Evolutionary conservation across 2,329 filamentous ascomycete genomes (phyloP), one percentile per base, ranked within the genome.

Genomic region (Dactylellina cionopaga): DNA sequence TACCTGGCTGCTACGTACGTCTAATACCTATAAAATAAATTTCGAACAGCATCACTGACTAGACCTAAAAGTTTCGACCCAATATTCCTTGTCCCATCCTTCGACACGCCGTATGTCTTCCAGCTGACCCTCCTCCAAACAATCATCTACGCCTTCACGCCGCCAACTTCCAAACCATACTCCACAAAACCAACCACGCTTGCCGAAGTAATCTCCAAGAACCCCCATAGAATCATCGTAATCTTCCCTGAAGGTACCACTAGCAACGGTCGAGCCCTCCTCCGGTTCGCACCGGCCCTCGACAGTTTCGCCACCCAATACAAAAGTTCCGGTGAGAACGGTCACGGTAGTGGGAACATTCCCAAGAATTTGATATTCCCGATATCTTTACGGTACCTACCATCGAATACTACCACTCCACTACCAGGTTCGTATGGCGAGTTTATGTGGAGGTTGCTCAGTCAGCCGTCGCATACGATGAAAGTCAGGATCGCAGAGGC

Each of bases 171-270:
- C 76, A 81, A 0, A 83, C 86, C 1, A 81, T 84, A 0, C 78
- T 80, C 1, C 2, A 80, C 83, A 6, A 82, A 81, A 25, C 81
- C 92, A 31, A 86, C 88, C 24, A 86, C 88, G 72, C 79, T 93
- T 44, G 82, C 83, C 19, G 83, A 85, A 0, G 84, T 98, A 3
- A 79, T 92, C 9, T 81, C 83, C 29, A 83, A 85, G 66, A 86
- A 96, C 79, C 92, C 92, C 0, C 84, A 86, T 65, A 88, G 92
- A 46, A 87, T 92, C 69, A 86, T 98, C 74, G 92, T 89, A 74
- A 88, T 96, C 1, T 97, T 98, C 80, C 94, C 95, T 10, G 95
- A 99, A 82, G 94, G 90, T 81, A 95, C 90, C 3, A 96, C 95
- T 0, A 96, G 92, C 44, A 99, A 99, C 79, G 94, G 94, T 74